These are phyloP conservation scores for Nakaseomyces sp. DNA, from an alignment of 1,139 yeast genomes.

Conservation along the genomic window DNA sequence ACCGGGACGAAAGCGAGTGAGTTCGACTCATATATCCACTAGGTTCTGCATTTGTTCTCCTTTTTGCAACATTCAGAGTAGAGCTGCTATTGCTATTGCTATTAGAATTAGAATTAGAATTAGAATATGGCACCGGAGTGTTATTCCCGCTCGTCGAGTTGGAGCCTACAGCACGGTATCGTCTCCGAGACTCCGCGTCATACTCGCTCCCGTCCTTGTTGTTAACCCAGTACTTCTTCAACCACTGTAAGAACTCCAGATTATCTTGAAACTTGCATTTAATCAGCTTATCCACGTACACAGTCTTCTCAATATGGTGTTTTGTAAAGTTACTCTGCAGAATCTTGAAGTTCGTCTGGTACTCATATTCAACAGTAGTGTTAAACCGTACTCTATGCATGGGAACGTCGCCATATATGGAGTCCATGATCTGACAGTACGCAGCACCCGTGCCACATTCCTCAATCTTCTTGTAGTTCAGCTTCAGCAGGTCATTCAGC, in stretches of 20 bases:
- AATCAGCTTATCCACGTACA: slow-evolving; percentile 73
- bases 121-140: slow-evolving; percentile 9
- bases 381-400: slow-evolving; percentile 67
- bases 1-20: slow-evolving; percentile 3
- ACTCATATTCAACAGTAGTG: slow-evolving; percentile 67
- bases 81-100: neutral
- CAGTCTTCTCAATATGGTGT: slow-evolving; percentile 62
- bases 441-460: slow-evolving; percentile 96
- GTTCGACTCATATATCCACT: neutral
- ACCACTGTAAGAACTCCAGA: slow-evolving; percentile 89
- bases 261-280: slow-evolving; percentile 92
- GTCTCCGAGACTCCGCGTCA: slow-evolving; percentile 56
- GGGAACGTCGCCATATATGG: slow-evolving; percentile 73
- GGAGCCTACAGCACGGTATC: slow-evolving; percentile 28
- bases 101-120: too few relatives aligned
- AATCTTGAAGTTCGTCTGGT: slow-evolving; percentile 71
- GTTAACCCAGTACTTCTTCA: slow-evolving; percentile 73
- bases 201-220: slow-evolving; percentile 60
- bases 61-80: slow-evolving; percentile 5
- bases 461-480: slow-evolving; percentile 70
- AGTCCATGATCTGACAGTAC: slow-evolving; percentile 84
- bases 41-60: neutral
- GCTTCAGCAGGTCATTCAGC: slow-evolving; percentile 63
- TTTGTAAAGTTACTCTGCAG: slow-evolving; percentile 68
- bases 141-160: slow-evolving; percentile 16